phyloP scores from a whole-genome alignment of 768 basidiomycete genomes.

The Boletus sensibilis region DNA sequence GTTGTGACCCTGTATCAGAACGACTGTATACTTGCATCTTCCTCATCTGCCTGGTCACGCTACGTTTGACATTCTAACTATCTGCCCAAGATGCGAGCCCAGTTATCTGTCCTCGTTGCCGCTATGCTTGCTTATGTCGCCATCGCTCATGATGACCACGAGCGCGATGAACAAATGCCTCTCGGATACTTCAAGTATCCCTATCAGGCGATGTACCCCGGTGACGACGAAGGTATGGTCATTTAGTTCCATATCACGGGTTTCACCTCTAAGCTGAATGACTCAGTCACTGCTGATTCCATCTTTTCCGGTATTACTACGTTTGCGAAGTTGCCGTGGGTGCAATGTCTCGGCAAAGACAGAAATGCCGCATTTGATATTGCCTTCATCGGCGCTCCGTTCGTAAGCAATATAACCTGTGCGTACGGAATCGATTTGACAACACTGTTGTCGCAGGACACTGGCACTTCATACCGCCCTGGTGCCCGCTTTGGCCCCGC shows the following conservation, averaged over 20 bases:
- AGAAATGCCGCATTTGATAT: slow-evolving; percentile 65
- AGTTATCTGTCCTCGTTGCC: slow-evolving; percentile 25
- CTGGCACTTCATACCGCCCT: slow-evolving; percentile 73
- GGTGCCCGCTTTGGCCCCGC: slow-evolving; percentile 86
- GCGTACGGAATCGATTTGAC: not conserved
- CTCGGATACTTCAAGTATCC: slow-evolving; percentile 68
- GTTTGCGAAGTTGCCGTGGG: slow-evolving; percentile 86
- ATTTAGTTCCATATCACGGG: too few relatives aligned
- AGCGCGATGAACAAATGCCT: slow-evolving; percentile 56
- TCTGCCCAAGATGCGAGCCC: slow-evolving; percentile 22
- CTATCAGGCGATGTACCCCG: slow-evolving; percentile 53
- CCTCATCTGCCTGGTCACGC: too few relatives aligned
- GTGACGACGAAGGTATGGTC: slow-evolving; percentile 53
- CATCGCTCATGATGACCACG: slow-evolving; percentile 40
- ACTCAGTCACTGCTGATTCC: slow-evolving; percentile 68
- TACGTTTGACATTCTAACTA: not conserved
- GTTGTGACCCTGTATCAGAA: not conserved
- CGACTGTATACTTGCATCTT: not conserved
- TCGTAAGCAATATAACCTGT: slow-evolving; percentile 44
- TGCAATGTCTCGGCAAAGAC: slow-evolving; percentile 70
- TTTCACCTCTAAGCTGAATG: not conserved
- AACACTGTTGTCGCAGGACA: slow-evolving; percentile 44
- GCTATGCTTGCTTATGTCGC: slow-evolving; percentile 28
- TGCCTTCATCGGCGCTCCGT: slow-evolving; percentile 78
- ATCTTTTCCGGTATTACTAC: slow-evolving; percentile 82